Percentiles rank a stretch among this genome's conserved stretches.
phyloP scores from a whole-genome alignment of 768 basidiomycete genomes.

The Serendipita sp. region DNA sequence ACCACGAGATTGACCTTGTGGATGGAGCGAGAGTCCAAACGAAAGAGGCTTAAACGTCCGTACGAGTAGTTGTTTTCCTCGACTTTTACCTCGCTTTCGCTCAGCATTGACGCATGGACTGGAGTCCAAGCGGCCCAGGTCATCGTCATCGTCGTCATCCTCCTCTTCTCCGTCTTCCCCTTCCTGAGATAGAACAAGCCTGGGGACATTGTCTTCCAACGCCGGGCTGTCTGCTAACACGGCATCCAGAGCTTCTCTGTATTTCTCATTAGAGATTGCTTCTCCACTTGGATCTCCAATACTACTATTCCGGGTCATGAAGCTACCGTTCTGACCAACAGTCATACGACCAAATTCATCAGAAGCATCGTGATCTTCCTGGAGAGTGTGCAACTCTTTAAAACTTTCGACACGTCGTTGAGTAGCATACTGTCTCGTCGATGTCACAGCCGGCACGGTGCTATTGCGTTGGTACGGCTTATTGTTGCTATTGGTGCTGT shows the following conservation, averaged over 20 bases:
- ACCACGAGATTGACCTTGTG: background rate
- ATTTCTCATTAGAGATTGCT: background rate
- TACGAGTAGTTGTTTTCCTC: background rate
- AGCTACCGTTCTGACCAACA: background rate
- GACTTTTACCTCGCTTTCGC: background rate
- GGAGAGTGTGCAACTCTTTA: background rate
- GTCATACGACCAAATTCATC: background rate
- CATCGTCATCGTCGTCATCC: background rate
- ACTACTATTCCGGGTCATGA: background rate
- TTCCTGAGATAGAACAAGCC: background rate
- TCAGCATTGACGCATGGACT: conserved; percentile 5
- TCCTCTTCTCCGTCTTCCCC: background rate
- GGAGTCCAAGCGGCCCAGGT: background rate
- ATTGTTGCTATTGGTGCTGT: background rate
- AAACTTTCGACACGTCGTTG: conserved; percentile 7
- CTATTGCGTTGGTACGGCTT: background rate
- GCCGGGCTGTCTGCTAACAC: background rate
- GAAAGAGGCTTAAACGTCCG: conserved; percentile 1
- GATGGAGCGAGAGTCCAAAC: background rate
- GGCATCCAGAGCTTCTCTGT: background rate
- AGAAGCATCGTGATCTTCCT: background rate
- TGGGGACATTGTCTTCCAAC: background rate
- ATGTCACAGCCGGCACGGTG: conserved; percentile 12
- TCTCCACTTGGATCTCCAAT: background rate
- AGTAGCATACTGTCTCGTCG: conserved; percentile 11